Base-by-base conservation (phyloP, 2,329 filamentous ascomycete species). In the Aspergillus sp. region DNA sequence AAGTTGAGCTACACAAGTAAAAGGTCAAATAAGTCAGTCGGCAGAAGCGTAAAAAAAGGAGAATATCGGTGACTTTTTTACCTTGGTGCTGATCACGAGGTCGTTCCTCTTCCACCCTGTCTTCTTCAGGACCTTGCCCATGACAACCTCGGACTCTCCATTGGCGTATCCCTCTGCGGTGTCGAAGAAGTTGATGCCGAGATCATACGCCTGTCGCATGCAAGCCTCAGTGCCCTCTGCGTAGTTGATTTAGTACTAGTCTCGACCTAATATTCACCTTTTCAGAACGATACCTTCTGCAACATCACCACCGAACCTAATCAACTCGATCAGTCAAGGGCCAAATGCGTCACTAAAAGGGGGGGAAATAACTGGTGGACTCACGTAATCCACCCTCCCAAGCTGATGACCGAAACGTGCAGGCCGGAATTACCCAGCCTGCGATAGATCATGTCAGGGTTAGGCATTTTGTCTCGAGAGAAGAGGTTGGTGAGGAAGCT, bases 351-450 rank as follows among this genome's bases (percentile, higher is more conserved):
- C n/a, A n/a, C n/a, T n/a, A n/a, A 17, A 12, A 20, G 26, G 24
- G 32, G n/a, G 32, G 32, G 4, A 13, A 48, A 22, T 11, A 11
- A 30, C 9, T 11, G 11, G 26, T 1, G 3, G 9, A 57, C 61
- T 50, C 57, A 73, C 57, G 67, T 71, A 18, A 72, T 61, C 74
- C 74, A 77, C 48, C 74, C 76, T 51, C 77, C 89, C 5, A 91
- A 79, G 2, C 86, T 86, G 62, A 92, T 86, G 48, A 85, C 82
- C 41, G 88, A 91, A 39, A 91, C 87, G 71, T 90, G 85, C 24
- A 91, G 82, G 55, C 89, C 89, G 15, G 87, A 88, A 48, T 83
- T 83, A 66, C 89, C 88, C 6, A 90, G 80, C 71, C 85, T 85
- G 61, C 88, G 85, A 73, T 90, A 90, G 65, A 87, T 80, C 88